Conservation (phyloP, 2,329 filamentous ascomycete species). For the Fusarium papillatum region DNA sequence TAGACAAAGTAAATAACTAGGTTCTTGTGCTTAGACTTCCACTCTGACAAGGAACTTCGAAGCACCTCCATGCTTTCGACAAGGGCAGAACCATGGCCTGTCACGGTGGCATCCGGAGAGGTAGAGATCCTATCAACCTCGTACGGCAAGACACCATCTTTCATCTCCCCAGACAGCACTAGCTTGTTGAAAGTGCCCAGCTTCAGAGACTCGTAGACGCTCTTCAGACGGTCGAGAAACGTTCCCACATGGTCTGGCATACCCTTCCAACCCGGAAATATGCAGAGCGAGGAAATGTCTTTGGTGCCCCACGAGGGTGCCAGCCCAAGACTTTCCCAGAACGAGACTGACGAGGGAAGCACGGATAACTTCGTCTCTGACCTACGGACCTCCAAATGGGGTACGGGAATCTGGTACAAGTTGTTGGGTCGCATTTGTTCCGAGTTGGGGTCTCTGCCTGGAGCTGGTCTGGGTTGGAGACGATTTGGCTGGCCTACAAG, state of each 20-base stretch:
- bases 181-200: constrained; percentile 75
- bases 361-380: constrained; percentile 79
- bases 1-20: constrained; percentile 85
- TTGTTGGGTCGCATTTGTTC: constrained; percentile 65
- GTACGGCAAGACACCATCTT: constrained; percentile 63
- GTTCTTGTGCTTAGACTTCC: constrained; percentile 64
- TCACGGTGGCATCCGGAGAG: constrained; percentile 56
- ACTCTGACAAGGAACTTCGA: constrained; percentile 59
- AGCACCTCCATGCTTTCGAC: constrained; percentile 64
- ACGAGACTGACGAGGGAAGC: constrained; percentile 79
- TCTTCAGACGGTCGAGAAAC: constrained; percentile 78
- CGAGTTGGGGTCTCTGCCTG: constrained; percentile 55
- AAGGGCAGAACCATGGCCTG: constrained; percentile 59
- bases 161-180: constrained; percentile 53
- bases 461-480: constrained; percentile 62
- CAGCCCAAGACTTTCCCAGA: constrained; percentile 87
- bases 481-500: constrained; percentile 65
- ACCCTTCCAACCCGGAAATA: constrained; percentile 77
- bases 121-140: constrained; percentile 61
- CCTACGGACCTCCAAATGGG: constrained; percentile 80
- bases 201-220: constrained; percentile 80
- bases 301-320: constrained; percentile 79
- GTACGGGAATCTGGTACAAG: constrained; percentile 74
- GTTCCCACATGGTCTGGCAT: constrained; percentile 70
- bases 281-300: constrained; percentile 77